Base-by-base conservation (phyloP, 2,329 filamentous ascomycete species). In the Claviceps sp. region DNA sequence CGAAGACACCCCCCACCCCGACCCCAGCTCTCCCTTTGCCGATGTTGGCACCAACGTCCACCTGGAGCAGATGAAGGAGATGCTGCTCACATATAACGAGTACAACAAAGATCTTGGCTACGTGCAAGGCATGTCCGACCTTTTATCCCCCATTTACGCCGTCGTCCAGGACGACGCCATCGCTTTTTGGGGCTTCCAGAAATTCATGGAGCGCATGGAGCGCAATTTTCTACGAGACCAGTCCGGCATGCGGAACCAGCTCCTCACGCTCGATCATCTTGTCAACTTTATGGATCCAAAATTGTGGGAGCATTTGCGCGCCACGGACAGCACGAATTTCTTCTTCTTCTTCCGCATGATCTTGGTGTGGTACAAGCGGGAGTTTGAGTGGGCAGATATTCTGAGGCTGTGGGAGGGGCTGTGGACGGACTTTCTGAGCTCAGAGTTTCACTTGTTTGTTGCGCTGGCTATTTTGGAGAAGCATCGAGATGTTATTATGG, bases 321-420 rank as follows among this genome's bases (percentile, higher is more conserved):
- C 79, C 16, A 87, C 90, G 20, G 94, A 98, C 61, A 94, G 86
- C 62, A 98, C 93, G 23, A 98, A 98, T 66, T 98, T 98, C 69
- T 98, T 98, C 70, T 98, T 98, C 74, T 97, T 98, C 74, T 98
- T 97, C 79, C 86, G 93, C 54, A 97, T 97, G 93, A 76, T 98
- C 37, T 76, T 98, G 1, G 93, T 98, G 9, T 98, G 93, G 93
- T 98, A 93, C 68, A 98, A 98, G 73, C 85, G 93, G 47, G 93
- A 98, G 68, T 98, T 98, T 61, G 78, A 82, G 58, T 98, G 91
- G 88, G 66, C 77, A 47, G 89, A 97, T 62, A 81, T 95, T 11
- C 71, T 97, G 37, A 79, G 86, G 17, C 72, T 98, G 4, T 98
- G 93, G 93, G 93, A 98, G 67, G 76, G 79, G 0, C 71, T 97